Percentiles rank a stretch among this genome's conserved stretches.
Evolutionary conservation across 208 protist species (phyloP).

Genomic region (Herpetomonas samuelpessoai): DNA sequence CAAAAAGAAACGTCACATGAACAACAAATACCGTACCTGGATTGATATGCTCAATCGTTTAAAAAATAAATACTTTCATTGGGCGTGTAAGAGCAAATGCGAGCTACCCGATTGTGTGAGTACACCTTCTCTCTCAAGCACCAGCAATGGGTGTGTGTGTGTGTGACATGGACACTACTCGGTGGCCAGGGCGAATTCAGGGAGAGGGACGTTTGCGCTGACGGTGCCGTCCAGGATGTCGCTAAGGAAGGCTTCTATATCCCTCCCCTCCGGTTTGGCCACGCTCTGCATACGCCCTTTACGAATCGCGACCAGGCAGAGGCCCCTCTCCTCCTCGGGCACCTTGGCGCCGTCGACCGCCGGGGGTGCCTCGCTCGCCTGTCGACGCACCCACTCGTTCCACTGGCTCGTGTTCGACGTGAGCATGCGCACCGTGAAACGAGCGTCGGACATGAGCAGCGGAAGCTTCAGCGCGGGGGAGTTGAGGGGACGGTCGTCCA

Average conservation of each 20-base stretch:
- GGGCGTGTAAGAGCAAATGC: too few species aligned
- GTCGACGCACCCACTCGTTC: slow-evolving; percentile 38
- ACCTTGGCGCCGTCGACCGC: slow-evolving; percentile 5
- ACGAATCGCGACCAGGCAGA: slow-evolving; percentile 51
- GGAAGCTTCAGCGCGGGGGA: slow-evolving; percentile 35
- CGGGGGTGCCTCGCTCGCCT: slow-evolving; percentile 4
- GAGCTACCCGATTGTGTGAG: too few species aligned
- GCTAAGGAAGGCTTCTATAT: slow-evolving; percentile 39
- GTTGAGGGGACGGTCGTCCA: slow-evolving; percentile 18
- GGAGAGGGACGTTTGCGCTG: slow-evolving; percentile 25
- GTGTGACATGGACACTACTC: too few species aligned
- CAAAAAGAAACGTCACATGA: too few species aligned
- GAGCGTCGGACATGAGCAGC: slow-evolving; percentile 39
- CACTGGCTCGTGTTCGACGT: slow-evolving; percentile 37
- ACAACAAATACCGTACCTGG: too few species aligned
- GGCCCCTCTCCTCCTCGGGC: slow-evolving; percentile 20
- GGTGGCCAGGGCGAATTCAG: slow-evolving; percentile 27
- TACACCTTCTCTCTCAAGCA: slow-evolving; percentile 7
- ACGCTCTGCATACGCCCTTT: slow-evolving; percentile 45
- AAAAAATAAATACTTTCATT: too few species aligned
- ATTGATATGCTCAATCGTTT: too few species aligned
- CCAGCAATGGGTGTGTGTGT: slow-evolving; percentile 1
- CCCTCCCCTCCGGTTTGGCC: slow-evolving; percentile 40
- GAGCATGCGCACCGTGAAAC: slow-evolving; percentile 70
- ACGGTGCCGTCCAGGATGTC: slow-evolving; percentile 64